Conservation (phyloP, 805 yeast genomes). For the Saturnispora serradocipensis region DNA sequence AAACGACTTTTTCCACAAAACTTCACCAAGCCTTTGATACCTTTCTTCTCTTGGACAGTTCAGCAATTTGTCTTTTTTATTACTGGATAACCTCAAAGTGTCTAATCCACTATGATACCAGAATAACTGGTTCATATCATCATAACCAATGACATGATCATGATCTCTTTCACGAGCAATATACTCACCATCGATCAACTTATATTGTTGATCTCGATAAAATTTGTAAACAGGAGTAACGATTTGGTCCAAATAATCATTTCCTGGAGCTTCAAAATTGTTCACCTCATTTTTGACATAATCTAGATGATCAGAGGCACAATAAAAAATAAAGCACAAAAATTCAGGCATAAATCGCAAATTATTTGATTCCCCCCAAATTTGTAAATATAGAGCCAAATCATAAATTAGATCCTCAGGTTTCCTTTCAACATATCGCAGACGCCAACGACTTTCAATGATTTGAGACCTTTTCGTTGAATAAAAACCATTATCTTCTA, state of each 20-base stretch:
- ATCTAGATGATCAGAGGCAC: slow-evolving; percentile 42
- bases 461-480: slow-evolving; percentile 41
- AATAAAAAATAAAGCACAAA: slow-evolving; percentile 46
- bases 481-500: slow-evolving; percentile 17
- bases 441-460: slow-evolving; percentile 77
- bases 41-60: slow-evolving; percentile 26
- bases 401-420: slow-evolving; percentile 55
- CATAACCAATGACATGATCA: slow-evolving; percentile 47
- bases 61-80: slow-evolving; percentile 27
- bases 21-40: slow-evolving; percentile 24
- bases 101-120: slow-evolving; percentile 36
- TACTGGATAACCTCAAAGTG: slow-evolving; percentile 23
- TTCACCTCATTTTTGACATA: slow-evolving; percentile 25
- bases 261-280: slow-evolving; percentile 11
- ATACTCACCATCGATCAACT: slow-evolving; percentile 43
- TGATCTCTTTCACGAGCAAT: slow-evolving; percentile 55
- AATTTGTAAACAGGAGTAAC: slow-evolving; percentile 46
- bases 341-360: slow-evolving; percentile 43
- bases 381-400: slow-evolving; percentile 49
- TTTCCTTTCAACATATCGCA: slow-evolving; percentile 45
- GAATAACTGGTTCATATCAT: slow-evolving; percentile 44
- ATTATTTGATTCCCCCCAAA: slow-evolving; percentile 77
- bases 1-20: slow-evolving; percentile 35
- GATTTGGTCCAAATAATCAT: slow-evolving; percentile 30
- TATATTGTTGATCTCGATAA: slow-evolving; percentile 61